These are phyloP conservation scores for Barnettozyma siamensis DNA, from an alignment of 805 yeast species.

Conservation along the genomic window DNA sequence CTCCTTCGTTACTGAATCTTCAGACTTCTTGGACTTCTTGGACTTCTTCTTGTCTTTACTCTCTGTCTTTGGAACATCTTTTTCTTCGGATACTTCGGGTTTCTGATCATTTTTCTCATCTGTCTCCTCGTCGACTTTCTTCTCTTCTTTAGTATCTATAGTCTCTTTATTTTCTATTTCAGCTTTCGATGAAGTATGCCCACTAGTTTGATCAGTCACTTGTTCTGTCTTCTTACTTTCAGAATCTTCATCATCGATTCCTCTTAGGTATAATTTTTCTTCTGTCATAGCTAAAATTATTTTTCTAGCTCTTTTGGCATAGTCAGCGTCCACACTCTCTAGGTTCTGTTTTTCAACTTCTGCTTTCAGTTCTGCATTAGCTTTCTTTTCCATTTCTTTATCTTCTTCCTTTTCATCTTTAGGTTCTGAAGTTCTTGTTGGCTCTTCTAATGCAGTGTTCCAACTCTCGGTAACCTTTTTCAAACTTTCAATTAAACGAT, in stretches of 20 bases:
- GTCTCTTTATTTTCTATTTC: neutral
- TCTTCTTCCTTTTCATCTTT: neutral
- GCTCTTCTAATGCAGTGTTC: constrained; percentile 37
- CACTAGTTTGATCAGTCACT: neutral
- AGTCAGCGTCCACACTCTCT: constrained; percentile 25
- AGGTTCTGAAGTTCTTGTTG: constrained; percentile 11
- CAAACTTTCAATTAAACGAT: constrained; percentile 47
- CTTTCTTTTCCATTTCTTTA: neutral
- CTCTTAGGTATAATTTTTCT: constrained; percentile 14
- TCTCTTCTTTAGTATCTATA: constrained; percentile 36
- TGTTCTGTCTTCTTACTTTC: neutral
- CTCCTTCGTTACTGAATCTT: constrained; percentile 4
- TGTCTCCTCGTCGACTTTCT: constrained; percentile 21
- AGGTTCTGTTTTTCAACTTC: constrained; percentile 8
- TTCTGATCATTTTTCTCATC: constrained; percentile 4
- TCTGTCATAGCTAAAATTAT: constrained; percentile 18
- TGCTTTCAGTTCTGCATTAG: constrained; percentile 1
- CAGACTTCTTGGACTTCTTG: constrained; percentile 13
- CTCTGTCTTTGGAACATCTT: constrained; percentile 10
- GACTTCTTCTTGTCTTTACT: constrained; percentile 5
- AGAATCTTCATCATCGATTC: constrained; percentile 16
- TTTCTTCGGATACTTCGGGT: neutral
- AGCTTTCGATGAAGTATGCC: too few species aligned
- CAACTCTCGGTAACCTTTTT: constrained; percentile 43
- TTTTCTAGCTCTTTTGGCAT: constrained; percentile 23